Conservation (phyloP, 2,329 filamentous ascomycete species). For the Scedosporium dehoogii region DNA sequence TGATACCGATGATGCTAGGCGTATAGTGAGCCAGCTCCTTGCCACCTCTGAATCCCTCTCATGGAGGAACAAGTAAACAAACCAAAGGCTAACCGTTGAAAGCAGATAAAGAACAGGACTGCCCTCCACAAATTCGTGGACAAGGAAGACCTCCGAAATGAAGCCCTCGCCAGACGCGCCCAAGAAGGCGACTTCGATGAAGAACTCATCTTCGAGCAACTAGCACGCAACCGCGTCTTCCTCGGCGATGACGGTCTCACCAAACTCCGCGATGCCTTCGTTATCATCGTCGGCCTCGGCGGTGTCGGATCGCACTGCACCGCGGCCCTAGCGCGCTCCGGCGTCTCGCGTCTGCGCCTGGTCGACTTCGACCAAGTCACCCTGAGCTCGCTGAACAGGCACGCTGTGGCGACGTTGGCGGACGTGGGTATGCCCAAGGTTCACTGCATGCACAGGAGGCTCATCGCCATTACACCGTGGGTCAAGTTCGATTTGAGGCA, state of each 20-base stretch:
- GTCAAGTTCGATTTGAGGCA: slow-evolving; percentile 77
- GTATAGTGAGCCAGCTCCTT: slow-evolving; percentile 8
- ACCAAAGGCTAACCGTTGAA: slow-evolving; percentile 39
- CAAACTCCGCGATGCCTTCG: slow-evolving; percentile 70
- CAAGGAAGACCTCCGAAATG: slow-evolving; percentile 52
- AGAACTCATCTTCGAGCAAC: slow-evolving; percentile 86
- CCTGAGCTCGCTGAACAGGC: slow-evolving; percentile 86
- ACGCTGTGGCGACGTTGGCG: slow-evolving; percentile 85
- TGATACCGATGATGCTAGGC: slow-evolving; percentile 16
- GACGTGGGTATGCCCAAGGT: slow-evolving; percentile 94
- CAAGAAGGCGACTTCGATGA: slow-evolving; percentile 56
- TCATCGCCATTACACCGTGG: slow-evolving; percentile 88
- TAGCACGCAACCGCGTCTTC: slow-evolving; percentile 88
- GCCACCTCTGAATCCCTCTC: slow-evolving; percentile 4
- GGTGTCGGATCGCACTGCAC: slow-evolving; percentile 91
- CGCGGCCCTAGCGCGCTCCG: slow-evolving; percentile 77
- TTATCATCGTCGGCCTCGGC: slow-evolving; percentile 86
- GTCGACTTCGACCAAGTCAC: slow-evolving; percentile 98
- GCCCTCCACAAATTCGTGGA: slow-evolving; percentile 39
- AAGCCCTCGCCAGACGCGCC: slow-evolving; percentile 47
- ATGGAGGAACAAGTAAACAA: too few species aligned
- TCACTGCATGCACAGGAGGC: slow-evolving; percentile 64
- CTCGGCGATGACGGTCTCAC: slow-evolving; percentile 71
- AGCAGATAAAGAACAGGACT: slow-evolving; percentile 33
- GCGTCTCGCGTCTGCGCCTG: slow-evolving; percentile 76